phyloP scores from a whole-genome alignment of 148 eudicot genomes.

The Vaccinium macrocarpon region DNA sequence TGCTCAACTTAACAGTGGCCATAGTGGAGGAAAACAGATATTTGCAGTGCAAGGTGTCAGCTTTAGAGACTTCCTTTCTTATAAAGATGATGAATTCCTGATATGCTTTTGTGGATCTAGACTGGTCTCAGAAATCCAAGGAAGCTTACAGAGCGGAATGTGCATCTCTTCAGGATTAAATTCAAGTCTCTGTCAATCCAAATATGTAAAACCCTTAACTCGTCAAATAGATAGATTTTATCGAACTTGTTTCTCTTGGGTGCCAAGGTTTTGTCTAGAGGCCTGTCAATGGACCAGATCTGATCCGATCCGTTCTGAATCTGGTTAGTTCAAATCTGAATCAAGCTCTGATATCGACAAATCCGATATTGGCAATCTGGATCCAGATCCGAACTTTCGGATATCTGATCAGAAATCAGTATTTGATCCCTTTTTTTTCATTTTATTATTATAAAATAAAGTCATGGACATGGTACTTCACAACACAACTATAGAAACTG shows the following conservation, averaged over 20 bases:
- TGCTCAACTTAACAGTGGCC: slow-evolving; percentile 71
- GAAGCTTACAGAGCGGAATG: slow-evolving; percentile 1
- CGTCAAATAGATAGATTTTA: background rate
- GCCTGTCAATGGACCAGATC: too few relatives aligned
- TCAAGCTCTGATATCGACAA: too few relatives aligned
- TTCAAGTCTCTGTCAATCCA: background rate
- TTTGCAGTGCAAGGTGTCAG: slow-evolving; percentile 82
- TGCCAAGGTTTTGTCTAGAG: background rate
- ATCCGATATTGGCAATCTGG: too few relatives aligned
- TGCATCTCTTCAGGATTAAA: background rate
- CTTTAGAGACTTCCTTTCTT: slow-evolving; percentile 80
- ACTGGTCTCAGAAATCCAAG: background rate
- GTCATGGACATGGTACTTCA: too few relatives aligned
- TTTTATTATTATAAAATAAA: too few relatives aligned
- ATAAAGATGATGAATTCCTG: slow-evolving; percentile 63
- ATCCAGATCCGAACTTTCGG: too few relatives aligned
- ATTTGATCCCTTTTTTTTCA: too few relatives aligned
- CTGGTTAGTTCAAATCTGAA: too few relatives aligned
- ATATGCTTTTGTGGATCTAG: slow-evolving; percentile 11
- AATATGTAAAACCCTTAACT: background rate
- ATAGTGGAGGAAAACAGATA: slow-evolving; percentile 87
- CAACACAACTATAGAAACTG: too few relatives aligned
- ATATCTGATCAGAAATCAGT: too few relatives aligned
- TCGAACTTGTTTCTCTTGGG: background rate
- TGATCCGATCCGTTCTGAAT: too few relatives aligned